Conservation (phyloP, 208 protist genomes). For the Giardia muris region DNA sequence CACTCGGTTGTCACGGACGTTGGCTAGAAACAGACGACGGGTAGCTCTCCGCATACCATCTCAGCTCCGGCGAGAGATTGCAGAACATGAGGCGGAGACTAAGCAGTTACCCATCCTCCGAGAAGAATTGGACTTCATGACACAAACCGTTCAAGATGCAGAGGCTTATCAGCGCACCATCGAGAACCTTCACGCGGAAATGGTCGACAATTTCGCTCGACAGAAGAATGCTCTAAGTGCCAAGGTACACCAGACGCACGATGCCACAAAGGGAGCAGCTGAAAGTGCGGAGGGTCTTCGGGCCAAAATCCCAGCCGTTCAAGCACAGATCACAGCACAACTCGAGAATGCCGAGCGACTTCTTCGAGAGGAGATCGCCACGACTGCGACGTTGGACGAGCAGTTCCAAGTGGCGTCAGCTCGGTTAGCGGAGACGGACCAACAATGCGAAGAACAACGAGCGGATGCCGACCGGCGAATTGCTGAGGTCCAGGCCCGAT, state of each 20-base stretch:
- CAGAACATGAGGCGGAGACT: neutral
- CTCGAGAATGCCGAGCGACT: neutral
- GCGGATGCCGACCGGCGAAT: neutral
- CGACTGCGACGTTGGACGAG: neutral
- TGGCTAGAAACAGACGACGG: neutral
- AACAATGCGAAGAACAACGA: neutral
- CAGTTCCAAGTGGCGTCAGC: neutral
- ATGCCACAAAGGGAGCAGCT: neutral
- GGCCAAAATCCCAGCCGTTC: neutral
- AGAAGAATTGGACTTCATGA: neutral
- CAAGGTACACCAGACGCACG: neutral
- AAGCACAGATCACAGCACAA: neutral
- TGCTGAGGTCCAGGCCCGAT: neutral
- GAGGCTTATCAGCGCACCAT: neutral
- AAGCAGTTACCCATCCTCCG: neutral
- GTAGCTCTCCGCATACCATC: neutral
- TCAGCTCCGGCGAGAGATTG: neutral
- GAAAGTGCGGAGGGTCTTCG: neutral
- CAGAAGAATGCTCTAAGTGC: neutral
- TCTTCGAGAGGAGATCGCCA: neutral
- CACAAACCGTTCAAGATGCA: neutral
- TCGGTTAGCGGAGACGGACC: neutral
- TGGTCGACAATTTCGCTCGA: neutral
- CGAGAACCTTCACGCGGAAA: neutral
- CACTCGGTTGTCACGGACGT: neutral